Percentiles rank a stretch among this genome's conserved stretches.
Evolutionary conservation across 1,139 yeast genomes (phyloP).

Genomic region (Pneumocystis sp.): DNA sequence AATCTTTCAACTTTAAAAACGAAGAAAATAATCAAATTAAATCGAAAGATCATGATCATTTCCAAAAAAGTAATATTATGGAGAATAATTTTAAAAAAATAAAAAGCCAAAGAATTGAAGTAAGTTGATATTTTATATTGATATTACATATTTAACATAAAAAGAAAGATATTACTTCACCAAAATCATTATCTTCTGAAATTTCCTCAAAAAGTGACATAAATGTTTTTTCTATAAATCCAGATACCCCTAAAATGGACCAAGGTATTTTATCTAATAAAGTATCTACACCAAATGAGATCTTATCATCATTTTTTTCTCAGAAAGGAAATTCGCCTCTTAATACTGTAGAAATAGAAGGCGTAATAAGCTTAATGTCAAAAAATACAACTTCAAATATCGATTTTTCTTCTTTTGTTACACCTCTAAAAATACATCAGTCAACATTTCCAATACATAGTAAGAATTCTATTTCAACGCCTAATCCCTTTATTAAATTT

Average conservation of each 20-base stretch:
- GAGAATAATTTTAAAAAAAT: background rate
- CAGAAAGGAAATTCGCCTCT: slow-evolving; percentile 63
- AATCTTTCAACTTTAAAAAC: background rate
- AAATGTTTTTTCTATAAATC: background rate
- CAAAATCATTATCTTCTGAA: background rate
- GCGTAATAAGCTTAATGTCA: slow-evolving; percentile 48
- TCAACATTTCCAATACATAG: background rate
- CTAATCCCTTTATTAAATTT: background rate
- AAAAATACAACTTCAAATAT: slow-evolving; percentile 14
- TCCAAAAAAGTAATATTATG: background rate
- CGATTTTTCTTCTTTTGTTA: background rate
- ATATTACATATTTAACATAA: background rate
- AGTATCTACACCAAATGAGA: slow-evolving; percentile 33
- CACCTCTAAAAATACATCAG: background rate
- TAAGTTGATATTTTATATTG: background rate
- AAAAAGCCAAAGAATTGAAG: background rate
- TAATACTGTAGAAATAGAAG: slow-evolving; percentile 66
- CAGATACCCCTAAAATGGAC: background rate
- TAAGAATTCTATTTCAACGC: background rate
- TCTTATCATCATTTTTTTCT: slow-evolving; percentile 56
- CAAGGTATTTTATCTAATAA: background rate
- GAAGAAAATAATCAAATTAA: background rate
- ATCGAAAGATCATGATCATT: background rate
- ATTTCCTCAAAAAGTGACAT: background rate
- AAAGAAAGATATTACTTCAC: background rate